Base-by-base conservation (phyloP, 768 basidiomycete genomes). In the Pluteus cervinus region DNA sequence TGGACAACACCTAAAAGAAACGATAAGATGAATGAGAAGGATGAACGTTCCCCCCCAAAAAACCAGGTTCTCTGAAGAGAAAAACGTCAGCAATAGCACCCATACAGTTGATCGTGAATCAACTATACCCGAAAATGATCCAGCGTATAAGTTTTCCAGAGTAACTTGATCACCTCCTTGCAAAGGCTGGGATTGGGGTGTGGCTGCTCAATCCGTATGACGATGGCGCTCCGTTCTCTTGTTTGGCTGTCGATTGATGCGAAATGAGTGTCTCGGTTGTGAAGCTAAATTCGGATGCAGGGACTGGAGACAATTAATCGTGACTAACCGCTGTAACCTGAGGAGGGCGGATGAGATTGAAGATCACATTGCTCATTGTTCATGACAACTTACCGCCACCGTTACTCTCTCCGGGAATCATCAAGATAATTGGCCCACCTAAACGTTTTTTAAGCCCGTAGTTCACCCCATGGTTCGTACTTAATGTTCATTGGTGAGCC, bases 401-500 rank as follows among this genome's bases (percentile, higher is more conserved):
- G 47, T 79, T 71, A 11, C 35, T 49, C 57, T 86, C 82, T 24
- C 84, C 81, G 1, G 82, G 83, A 4, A 80, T 86, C 51, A 69
- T 64, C 11, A 82, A 50, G 34, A 84, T 65, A 32, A 84, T 73
- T 1, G 80, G 78, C 4, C 81, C 73, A 24, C 69, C 79, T 62
- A 59, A 51, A 17, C 22, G 25, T 26, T 17, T 28, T 6, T n/a
- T 23, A 24, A 44, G 37, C 28, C 23, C 14, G 33, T 12, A 25
- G 7, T 25, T 32, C 25, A 9, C 40, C 12, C 16, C 53, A 24
- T 39, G 71, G 74, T 71, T 24, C 57, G 42, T 53, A 78, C 62
- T 45, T 85, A 85, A 47, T 66, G 81, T 53, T 85, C 77, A 56
- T 66, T 80, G 21, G 75, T 75, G 42, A 74, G 66, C 81, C 81